phyloP scores from a whole-genome alignment of 1,284 basidiomycete genomes.

The Phlebopus sp. region DNA sequence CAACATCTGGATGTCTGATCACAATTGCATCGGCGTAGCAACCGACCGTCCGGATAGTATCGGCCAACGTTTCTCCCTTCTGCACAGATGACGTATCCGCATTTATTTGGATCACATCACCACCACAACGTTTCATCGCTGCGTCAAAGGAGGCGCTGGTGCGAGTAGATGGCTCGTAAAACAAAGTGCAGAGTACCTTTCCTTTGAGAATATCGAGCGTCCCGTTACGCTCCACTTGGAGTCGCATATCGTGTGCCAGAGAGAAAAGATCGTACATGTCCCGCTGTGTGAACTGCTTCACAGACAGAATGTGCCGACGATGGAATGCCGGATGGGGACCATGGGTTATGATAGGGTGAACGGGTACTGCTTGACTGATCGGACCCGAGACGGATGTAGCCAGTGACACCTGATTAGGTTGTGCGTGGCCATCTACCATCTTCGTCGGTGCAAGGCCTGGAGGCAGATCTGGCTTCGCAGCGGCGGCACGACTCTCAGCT shows the following conservation, averaged over 20 bases:
- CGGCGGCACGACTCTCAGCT: conserved; percentile 24
- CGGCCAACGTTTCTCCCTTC: conserved; percentile 93
- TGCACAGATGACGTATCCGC: conserved; percentile 84
- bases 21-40: conserved; percentile 97
- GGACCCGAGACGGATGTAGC: conserved; percentile 10
- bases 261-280: conserved; percentile 96
- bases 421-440: conserved; percentile 17
- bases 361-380: conserved; percentile 1
- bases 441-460: conserved; percentile 29
- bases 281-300: conserved; percentile 89
- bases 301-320: conserved; percentile 89
- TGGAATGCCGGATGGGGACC: conserved; percentile 71
- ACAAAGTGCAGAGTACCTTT: conserved; percentile 90
- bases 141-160: conserved; percentile 98
- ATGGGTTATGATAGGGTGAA: conserved; percentile 39
- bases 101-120: conserved; percentile 86
- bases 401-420: conserved; percentile 12
- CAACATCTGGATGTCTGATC: conserved; percentile 91
- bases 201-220: conserved; percentile 89
- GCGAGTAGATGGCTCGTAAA: conserved; percentile 97
- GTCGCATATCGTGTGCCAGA: conserved; percentile 94
- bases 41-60: conserved; percentile 92
- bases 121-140: conserved; percentile 97
- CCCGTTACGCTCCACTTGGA: conserved; percentile 91
- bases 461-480: conserved; percentile 26